phyloP scores from a whole-genome alignment of 768 basidiomycete species.

The Agrocybe chaxingu region DNA sequence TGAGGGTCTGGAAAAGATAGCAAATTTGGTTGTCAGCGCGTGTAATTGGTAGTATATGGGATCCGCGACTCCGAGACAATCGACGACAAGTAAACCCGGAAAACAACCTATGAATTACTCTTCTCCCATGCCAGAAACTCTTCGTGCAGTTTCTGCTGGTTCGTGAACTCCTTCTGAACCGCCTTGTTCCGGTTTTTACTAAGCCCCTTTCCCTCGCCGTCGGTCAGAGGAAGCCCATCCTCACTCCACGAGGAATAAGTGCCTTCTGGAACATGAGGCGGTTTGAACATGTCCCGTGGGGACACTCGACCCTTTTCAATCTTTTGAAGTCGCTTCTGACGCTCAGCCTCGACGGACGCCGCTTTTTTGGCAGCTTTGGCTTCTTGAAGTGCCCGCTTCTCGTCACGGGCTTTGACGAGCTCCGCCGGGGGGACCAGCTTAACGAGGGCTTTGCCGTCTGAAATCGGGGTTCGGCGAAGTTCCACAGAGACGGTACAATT shows the following conservation, averaged over 20 bases:
- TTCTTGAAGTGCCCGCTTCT: conserved; percentile 72
- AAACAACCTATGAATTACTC: conserved; percentile 9
- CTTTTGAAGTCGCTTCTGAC: conserved; percentile 66
- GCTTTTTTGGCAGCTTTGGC: conserved; percentile 82
- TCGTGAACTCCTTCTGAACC: conserved; percentile 64
- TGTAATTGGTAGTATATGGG: conserved; percentile 57
- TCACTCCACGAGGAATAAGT: conserved; percentile 85
- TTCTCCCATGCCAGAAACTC: conserved; percentile 60
- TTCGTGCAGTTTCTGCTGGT: conserved; percentile 77
- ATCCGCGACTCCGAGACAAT: background rate
- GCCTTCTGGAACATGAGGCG: conserved; percentile 71
- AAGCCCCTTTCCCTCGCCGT: conserved; percentile 79
- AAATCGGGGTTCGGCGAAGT: conserved; percentile 7
- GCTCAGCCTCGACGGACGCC: conserved; percentile 60
- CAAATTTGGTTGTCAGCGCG: conserved; percentile 54
- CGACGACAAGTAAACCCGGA: background rate
- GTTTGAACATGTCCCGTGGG: conserved; percentile 80
- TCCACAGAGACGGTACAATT: background rate
- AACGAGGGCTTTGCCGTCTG: conserved; percentile 93
- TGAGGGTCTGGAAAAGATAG: conserved; percentile 73
- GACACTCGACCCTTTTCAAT: conserved; percentile 81
- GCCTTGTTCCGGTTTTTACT: conserved; percentile 82
- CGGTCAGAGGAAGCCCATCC: conserved; percentile 80
- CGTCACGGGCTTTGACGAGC: conserved; percentile 82
- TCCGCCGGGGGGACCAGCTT: conserved; percentile 85